Evolutionary conservation across 306 rosid genomes (phyloP).

Genomic region (Sesbania bispinosa): DNA sequence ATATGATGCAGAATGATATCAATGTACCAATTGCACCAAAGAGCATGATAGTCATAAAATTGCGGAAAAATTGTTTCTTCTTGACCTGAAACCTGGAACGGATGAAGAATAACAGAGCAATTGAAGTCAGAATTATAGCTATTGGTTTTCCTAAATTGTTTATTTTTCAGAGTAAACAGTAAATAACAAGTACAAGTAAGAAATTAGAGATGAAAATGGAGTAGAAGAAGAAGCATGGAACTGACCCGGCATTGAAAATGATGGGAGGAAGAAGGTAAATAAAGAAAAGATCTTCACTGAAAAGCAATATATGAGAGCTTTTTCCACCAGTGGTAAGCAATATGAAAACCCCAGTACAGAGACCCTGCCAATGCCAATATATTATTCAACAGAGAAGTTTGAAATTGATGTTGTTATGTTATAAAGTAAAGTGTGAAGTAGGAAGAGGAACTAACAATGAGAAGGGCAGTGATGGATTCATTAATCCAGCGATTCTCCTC

Average conservation of each 20-base stretch:
- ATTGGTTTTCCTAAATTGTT: background rate
- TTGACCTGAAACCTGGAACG: conserved; percentile 86
- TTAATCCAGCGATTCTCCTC: conserved; percentile 90
- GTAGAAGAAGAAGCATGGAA: background rate
- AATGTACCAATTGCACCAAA: conserved; percentile 94
- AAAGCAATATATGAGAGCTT: conserved; percentile 79
- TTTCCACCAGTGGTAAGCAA: conserved; percentile 72
- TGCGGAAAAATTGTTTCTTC: conserved; percentile 94
- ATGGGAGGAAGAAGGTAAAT: conserved; percentile 97
- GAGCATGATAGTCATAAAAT: conserved; percentile 83
- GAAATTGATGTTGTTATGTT: too few relatives aligned
- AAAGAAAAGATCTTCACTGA: conserved; percentile 93
- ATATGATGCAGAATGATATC: conserved; percentile 84
- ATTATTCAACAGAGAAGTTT: too few relatives aligned
- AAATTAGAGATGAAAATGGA: too few relatives aligned
- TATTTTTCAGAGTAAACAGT: background rate
- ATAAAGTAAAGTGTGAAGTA: too few relatives aligned
- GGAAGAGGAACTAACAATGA: conserved; percentile 54
- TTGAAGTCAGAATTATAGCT: background rate
- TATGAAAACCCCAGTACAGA: conserved; percentile 73
- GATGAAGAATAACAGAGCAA: conserved; percentile 17
- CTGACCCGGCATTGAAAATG: conserved; percentile 97
- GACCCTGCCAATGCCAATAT: conserved; percentile 86
- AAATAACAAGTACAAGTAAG: background rate
- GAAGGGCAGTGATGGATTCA: conserved; percentile 90